Base-by-base conservation (phyloP, 345 rosid genomes). In the Boechera divaricarpa region DNA sequence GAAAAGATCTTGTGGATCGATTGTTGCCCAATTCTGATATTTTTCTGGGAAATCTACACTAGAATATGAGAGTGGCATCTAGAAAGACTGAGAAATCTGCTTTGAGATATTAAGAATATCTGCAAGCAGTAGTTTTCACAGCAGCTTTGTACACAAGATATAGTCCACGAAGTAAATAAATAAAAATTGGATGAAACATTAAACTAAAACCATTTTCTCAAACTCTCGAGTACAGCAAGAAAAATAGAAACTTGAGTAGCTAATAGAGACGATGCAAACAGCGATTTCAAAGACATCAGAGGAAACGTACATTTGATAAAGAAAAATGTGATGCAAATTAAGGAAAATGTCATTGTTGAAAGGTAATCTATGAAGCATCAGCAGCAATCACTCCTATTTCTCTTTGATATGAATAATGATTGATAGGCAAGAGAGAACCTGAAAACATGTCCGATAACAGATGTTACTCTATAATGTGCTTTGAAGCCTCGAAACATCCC, bases 361-460 rank as follows among this genome's bases (percentile, higher is more conserved):
- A 31, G 51, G 48, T 65, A 75, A 56, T 57, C 36, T 5, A 53
- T 10, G 44, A 28, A 28, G 29, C 29, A 28, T 28, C 32, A 73
- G 33, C 10, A 59, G 54, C 53, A 48, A 75, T 5, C 26, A 29
- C 9, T 58, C 12, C 1, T 0, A 13, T 33, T 11, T 36, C 0
- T 74, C 0, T 35, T 47, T 29, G 69, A 39, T 51, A 31, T 5
- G 49, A 38, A 45, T 61, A 33, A 38, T 3, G 18, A 51, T 4
- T 24, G 21, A 57, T 32, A 49, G 55, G 35, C 44, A 70, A 67
- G 73, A 75, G 64, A 76, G 54, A 47, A 93, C 98, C 98, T 90
- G 92, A 94, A 94, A 73, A 94, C 93, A 81, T 94, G 98, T 38
- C 98, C 97, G 24, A 86, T 85, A 11, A 94, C 98, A 45, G 97